These are phyloP conservation scores for Pleurostoma richardsiae DNA, from an alignment of 2,329 filamentous ascomycete genomes.

Conservation along the genomic window DNA sequence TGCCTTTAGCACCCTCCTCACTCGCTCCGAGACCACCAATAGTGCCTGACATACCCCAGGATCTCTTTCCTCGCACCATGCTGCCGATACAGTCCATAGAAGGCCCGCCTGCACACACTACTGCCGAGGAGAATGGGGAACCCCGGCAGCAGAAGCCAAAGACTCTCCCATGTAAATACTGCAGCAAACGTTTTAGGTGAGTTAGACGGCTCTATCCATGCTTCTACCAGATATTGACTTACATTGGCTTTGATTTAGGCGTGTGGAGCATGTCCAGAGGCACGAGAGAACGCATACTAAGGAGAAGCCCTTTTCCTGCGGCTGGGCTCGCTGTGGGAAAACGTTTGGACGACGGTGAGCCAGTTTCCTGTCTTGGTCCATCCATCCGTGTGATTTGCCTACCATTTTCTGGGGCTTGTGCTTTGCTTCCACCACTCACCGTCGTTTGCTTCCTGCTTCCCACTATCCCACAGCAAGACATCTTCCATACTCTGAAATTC, in stretches of 20 bases:
- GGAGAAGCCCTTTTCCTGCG: constrained; percentile 59
- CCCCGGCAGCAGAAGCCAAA: constrained; percentile 55
- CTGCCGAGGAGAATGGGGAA: constrained; percentile 42
- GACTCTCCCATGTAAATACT: constrained; percentile 58
- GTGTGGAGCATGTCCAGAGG: constrained; percentile 60
- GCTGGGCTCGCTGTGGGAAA: constrained; percentile 56
- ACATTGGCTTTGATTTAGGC: constrained; percentile 40
- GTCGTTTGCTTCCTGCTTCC: constrained; percentile 1
- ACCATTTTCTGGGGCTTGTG: constrained; percentile 2
- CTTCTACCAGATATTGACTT: constrained; percentile 29
- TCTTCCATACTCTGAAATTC: constrained; percentile 2
- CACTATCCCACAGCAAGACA: constrained; percentile 4
- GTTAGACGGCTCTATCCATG: constrained; percentile 18
- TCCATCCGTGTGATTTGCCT: constrained; percentile 7
- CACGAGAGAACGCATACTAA: constrained; percentile 62
- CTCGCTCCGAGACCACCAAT: constrained; percentile 1
- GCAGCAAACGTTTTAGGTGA: constrained; percentile 58
- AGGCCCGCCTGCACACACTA: constrained; percentile 29
- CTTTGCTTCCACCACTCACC: constrained; percentile 6
- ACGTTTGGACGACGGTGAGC: constrained; percentile 58
- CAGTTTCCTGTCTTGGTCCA: constrained; percentile 10
- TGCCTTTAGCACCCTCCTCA: constrained; percentile 4
- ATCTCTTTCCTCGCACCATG: constrained; percentile 26
- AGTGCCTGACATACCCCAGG: constrained; percentile 1
- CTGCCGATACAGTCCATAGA: constrained; percentile 50